Evolutionary conservation across 768 basidiomycete species (phyloP).

Genomic region (Gelatoporia subvermispora): DNA sequence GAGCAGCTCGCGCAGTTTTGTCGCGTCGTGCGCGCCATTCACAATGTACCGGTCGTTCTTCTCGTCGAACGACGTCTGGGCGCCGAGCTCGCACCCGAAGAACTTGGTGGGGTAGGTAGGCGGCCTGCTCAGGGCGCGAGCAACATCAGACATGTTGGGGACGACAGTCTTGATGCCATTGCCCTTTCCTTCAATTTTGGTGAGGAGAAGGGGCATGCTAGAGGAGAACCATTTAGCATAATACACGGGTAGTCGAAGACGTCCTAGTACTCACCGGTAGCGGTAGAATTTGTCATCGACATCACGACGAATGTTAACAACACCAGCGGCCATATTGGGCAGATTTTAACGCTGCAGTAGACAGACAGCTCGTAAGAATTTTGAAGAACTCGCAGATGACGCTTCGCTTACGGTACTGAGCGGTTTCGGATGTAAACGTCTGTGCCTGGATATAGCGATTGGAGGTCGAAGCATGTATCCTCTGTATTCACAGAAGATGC

Average conservation of each 20-base stretch:
- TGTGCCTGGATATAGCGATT: slow-evolving; percentile 66
- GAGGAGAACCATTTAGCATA: slow-evolving; percentile 9
- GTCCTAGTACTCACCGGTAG: slow-evolving; percentile 56
- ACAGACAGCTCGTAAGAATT: background rate
- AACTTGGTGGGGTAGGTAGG: slow-evolving; percentile 98
- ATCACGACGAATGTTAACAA: slow-evolving; percentile 92
- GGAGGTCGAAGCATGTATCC: slow-evolving; percentile 94
- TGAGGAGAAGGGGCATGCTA: slow-evolving; percentile 92
- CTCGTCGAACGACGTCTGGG: slow-evolving; percentile 94
- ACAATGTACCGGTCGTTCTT: slow-evolving; percentile 98
- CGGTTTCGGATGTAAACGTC: slow-evolving; percentile 41
- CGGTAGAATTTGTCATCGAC: slow-evolving; percentile 97
- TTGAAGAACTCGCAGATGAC: background rate
- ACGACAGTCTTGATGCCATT: slow-evolving; percentile 99
- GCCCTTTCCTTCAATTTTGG: slow-evolving; percentile 98
- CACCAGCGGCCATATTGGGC: slow-evolving; percentile 82
- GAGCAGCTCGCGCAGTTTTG: slow-evolving; percentile 89
- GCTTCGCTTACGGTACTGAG: slow-evolving; percentile 48
- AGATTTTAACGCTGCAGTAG: slow-evolving; percentile 52
- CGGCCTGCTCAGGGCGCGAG: slow-evolving; percentile 90
- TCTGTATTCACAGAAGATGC: slow-evolving; percentile 68
- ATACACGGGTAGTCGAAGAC: background rate
- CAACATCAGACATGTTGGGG: slow-evolving; percentile 98
- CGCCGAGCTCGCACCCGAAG: slow-evolving; percentile 97
- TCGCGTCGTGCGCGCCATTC: slow-evolving; percentile 92